These are phyloP conservation scores for Paxillus rubicundulus DNA, from an alignment of 768 basidiomycete genomes.

Conservation along the genomic window DNA sequence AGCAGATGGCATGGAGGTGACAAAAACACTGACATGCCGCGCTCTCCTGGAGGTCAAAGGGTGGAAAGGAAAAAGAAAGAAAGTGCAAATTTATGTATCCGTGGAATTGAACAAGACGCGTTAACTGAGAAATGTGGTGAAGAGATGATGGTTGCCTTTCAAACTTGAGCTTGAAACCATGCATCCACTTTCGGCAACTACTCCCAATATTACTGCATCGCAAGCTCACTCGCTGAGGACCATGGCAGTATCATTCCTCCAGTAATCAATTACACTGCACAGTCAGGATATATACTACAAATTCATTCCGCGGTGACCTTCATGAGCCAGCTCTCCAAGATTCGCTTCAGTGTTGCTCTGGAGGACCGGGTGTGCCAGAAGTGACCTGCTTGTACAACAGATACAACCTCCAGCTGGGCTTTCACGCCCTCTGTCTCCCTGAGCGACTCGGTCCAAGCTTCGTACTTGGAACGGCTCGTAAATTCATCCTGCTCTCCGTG, in stretches of 20 bases:
- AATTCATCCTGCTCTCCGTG: conserved; percentile 74
- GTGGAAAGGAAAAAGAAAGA: conserved; percentile 10
- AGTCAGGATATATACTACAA: not conserved
- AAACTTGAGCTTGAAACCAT: conserved; percentile 6
- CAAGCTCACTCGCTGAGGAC: not conserved
- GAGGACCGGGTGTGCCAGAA: conserved; percentile 55
- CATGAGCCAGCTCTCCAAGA: conserved; percentile 22
- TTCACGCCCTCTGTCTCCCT: conserved; percentile 15
- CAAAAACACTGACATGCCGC: conserved; percentile 28
- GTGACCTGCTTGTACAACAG: conserved; percentile 53
- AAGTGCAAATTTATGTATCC: conserved; percentile 12
- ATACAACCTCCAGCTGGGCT: conserved; percentile 33
- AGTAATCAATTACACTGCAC: not conserved
- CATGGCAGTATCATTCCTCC: conserved; percentile 8
- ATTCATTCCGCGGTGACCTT: not conserved
- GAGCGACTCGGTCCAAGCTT: conserved; percentile 50
- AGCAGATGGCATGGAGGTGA: not conserved
- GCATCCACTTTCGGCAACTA: conserved; percentile 19
- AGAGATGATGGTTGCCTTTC: conserved; percentile 24
- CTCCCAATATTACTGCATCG: not conserved
- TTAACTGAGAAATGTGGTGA: conserved; percentile 20
- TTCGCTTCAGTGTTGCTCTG: conserved; percentile 17
- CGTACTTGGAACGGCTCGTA: conserved; percentile 54
- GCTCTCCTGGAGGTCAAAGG: conserved; percentile 19
- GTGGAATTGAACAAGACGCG: not conserved